Conservation (phyloP, 2,329 filamentous ascomycete genomes). For the Monosporascus cannonballus region DNA sequence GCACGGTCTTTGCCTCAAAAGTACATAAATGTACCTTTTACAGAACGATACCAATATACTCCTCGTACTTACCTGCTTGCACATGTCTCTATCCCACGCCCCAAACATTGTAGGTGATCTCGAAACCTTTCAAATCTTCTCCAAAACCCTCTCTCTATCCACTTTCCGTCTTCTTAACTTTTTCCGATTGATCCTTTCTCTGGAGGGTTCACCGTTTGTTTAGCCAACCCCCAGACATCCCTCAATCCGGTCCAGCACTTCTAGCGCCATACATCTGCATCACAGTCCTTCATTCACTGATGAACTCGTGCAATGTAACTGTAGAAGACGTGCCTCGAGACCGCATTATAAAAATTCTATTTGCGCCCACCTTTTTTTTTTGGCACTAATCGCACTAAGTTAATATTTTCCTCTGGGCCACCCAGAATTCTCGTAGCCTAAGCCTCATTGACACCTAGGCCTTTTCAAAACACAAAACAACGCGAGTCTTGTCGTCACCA, state of each 20-base stretch:
- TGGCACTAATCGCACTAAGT: slow-evolving; percentile 27
- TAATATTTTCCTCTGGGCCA: slow-evolving; percentile 4
- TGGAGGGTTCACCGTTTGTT: background rate
- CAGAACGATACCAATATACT: background rate
- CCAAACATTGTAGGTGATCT: background rate
- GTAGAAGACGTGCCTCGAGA: slow-evolving; percentile 16
- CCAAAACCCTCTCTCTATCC: background rate
- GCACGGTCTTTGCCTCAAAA: background rate
- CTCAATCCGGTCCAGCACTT: background rate
- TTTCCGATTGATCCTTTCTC: background rate
- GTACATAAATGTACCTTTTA: background rate
- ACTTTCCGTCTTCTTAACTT: background rate
- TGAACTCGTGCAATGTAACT: background rate
- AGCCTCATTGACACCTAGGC: slow-evolving; percentile 14
- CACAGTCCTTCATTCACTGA: background rate
- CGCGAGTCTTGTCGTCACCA: slow-evolving; percentile 17
- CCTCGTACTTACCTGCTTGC: background rate
- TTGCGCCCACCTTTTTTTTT: slow-evolving; percentile 18
- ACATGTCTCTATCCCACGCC: background rate
- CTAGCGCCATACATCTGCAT: background rate
- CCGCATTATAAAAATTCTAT: slow-evolving; percentile 24
- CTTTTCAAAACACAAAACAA: slow-evolving; percentile 11
- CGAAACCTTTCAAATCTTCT: background rate
- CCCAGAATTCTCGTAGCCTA: slow-evolving; percentile 21
- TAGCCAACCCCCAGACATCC: background rate